Evolutionary conservation across 805 yeast species (phyloP).

Genomic region (Yarrowia keelungensis): DNA sequence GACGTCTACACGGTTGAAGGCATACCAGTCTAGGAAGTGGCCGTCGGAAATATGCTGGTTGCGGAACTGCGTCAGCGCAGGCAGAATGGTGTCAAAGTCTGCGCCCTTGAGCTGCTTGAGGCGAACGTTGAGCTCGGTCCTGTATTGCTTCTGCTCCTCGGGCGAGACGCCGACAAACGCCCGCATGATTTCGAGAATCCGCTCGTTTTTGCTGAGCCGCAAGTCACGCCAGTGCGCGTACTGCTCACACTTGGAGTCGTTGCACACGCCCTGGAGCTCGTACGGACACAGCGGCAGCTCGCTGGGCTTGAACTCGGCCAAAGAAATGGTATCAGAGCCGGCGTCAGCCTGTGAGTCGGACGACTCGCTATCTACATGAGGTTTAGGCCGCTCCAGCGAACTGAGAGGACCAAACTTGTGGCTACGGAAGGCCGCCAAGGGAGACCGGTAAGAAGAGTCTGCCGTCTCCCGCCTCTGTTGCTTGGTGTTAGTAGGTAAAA

Average conservation of each 20-base stretch:
- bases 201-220: slow-evolving; percentile 33
- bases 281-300: slow-evolving; percentile 33
- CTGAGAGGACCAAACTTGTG: slow-evolving; percentile 35
- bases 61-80: slow-evolving; percentile 27
- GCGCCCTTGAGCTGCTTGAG: slow-evolving; percentile 25
- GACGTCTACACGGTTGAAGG: slow-evolving; percentile 38
- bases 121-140: slow-evolving; percentile 19
- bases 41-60: slow-evolving; percentile 25
- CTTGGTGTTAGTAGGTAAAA: slow-evolving; percentile 33
- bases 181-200: slow-evolving; percentile 35
- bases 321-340: slow-evolving; percentile 24
- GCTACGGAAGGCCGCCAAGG: slow-evolving; percentile 37
- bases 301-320: slow-evolving; percentile 37
- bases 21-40: slow-evolving; percentile 33
- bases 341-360: slow-evolving; percentile 9
- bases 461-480: slow-evolving; percentile 21
- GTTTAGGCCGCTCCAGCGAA: slow-evolving; percentile 5
- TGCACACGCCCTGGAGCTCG: slow-evolving; percentile 37
- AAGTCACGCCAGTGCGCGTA: slow-evolving; percentile 37
- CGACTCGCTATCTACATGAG: slow-evolving; percentile 27
- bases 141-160: slow-evolving; percentile 29
- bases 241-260: slow-evolving; percentile 33
- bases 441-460: slow-evolving; percentile 37
- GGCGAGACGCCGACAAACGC: slow-evolving; percentile 33
- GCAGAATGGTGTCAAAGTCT: slow-evolving; percentile 21